Evolutionary conservation across 257 asterid species (phyloP).

Genomic region (Plantago major): DNA sequence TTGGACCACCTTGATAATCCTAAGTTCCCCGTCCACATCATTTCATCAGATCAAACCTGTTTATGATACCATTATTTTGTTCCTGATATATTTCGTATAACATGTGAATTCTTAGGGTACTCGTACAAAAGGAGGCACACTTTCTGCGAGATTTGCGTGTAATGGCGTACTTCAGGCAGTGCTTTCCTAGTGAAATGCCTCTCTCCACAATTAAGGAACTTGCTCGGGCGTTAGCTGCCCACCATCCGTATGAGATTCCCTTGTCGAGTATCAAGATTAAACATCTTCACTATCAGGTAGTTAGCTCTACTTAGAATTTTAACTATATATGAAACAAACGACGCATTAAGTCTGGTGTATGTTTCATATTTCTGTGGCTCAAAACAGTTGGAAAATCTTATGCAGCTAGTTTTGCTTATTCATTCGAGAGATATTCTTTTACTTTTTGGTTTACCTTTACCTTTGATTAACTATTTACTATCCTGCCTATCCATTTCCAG

Average conservation of each 20-base stretch:
- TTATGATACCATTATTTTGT: too few species aligned
- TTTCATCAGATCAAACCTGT: neutral
- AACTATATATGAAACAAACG: neutral
- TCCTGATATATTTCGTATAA: neutral
- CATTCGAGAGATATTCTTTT: too few species aligned
- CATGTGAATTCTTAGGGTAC: conserved; percentile 36
- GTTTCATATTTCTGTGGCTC: neutral
- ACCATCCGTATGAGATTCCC: conserved; percentile 73
- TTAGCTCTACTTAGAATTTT: conserved; percentile 16
- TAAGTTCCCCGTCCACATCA: neutral
- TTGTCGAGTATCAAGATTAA: conserved; percentile 58
- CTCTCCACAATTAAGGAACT: conserved; percentile 75
- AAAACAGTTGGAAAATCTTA: too few species aligned
- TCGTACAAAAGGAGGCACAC: conserved; percentile 58
- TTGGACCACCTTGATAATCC: too few species aligned
- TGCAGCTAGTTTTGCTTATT: too few species aligned
- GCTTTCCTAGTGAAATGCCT: conserved; percentile 57
- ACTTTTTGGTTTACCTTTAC: too few species aligned
- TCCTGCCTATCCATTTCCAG: conserved; percentile 8
- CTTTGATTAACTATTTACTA: neutral
- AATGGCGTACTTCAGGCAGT: conserved; percentile 88
- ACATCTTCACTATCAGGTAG: conserved; percentile 85
- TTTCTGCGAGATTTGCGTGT: conserved; percentile 65
- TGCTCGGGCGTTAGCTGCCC: conserved; percentile 73
- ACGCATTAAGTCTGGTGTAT: neutral